Conservation (phyloP, 75 land plant genomes). For the Gnetum montanum region DNA sequence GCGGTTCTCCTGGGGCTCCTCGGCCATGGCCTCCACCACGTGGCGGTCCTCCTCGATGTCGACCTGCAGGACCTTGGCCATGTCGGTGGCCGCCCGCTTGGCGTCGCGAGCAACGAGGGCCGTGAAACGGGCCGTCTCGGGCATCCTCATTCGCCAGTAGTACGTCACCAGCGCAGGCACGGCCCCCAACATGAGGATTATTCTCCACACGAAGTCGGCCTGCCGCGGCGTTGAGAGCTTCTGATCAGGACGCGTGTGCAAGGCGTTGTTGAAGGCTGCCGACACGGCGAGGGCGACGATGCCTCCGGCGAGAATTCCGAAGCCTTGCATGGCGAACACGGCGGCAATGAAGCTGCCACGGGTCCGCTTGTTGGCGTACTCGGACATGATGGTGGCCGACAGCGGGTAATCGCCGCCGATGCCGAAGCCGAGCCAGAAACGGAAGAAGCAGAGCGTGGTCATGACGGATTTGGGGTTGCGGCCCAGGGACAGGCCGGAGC, state of each 20-base stretch:
- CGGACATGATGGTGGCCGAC: constrained; percentile 48
- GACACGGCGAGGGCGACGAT: constrained; percentile 23
- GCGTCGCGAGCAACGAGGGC: constrained; percentile 34
- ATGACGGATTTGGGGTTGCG: constrained; percentile 27
- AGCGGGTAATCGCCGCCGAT: too few relatives aligned
- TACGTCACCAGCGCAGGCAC: constrained; percentile 26
- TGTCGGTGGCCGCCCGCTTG: constrained; percentile 35
- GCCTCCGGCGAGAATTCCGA: constrained; percentile 33
- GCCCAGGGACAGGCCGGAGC: constrained; percentile 55
- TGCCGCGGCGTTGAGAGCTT: too few relatives aligned
- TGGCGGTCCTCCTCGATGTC: constrained; percentile 2
- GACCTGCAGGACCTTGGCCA: constrained; percentile 27
- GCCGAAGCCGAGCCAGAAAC: constrained; percentile 55
- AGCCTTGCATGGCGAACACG: constrained; percentile 50
- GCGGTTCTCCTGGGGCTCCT: background rate
- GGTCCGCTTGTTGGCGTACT: constrained; percentile 38
- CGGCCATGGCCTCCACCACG: background rate
- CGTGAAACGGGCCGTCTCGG: constrained; percentile 50
- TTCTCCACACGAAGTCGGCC: too few relatives aligned
- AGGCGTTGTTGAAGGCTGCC: constrained; percentile 17
- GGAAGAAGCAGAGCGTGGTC: constrained; percentile 43
- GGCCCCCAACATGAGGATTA: constrained; percentile 38
- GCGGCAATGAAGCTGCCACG: constrained; percentile 32
- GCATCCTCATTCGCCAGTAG: constrained; percentile 60
- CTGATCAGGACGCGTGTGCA: constrained; percentile 15